Evolutionary conservation across 78 protist species (phyloP).

Genomic region (Polysphondylium violaceum): DNA sequence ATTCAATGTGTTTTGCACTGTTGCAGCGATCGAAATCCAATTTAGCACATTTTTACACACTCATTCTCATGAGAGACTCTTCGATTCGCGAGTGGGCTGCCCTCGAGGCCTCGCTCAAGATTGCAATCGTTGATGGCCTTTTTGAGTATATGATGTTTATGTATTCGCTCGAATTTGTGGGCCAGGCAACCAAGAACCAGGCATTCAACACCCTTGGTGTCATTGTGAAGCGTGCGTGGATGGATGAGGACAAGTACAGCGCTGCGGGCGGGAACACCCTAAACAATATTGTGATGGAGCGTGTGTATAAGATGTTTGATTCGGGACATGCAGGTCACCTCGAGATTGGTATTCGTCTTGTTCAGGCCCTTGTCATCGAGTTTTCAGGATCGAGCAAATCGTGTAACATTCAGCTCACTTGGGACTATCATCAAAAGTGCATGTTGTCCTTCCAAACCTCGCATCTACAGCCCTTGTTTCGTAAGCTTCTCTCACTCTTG

Average conservation of each 20-base stretch:
- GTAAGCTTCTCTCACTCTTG: neutral
- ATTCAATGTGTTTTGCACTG: slow-evolving; percentile 20
- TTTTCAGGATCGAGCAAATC: slow-evolving; percentile 19
- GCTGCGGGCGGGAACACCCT: neutral
- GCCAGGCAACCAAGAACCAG: slow-evolving; percentile 14
- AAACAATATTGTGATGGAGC: neutral
- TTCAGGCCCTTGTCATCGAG: slow-evolving; percentile 12
- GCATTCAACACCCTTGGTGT: slow-evolving; percentile 51
- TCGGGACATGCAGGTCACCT: neutral
- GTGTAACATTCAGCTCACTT: slow-evolving; percentile 30
- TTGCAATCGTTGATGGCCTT: neutral
- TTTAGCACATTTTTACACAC: slow-evolving; percentile 47
- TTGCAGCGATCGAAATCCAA: neutral
- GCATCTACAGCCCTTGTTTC: slow-evolving; percentile 26
- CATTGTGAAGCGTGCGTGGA: slow-evolving; percentile 52
- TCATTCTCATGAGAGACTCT: slow-evolving; percentile 40
- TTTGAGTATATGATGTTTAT: slow-evolving; percentile 5
- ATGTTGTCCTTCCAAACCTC: slow-evolving; percentile 22
- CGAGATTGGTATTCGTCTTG: slow-evolving; percentile 5
- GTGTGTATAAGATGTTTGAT: neutral
- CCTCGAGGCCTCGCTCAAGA: neutral
- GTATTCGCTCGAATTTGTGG: neutral
- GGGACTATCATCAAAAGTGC: slow-evolving; percentile 58
- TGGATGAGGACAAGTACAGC: slow-evolving; percentile 31
- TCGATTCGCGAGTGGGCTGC: slow-evolving; percentile 50